These are phyloP conservation scores for Rhododendron simsii DNA, from an alignment of 148 eudicot species.

Conservation along the genomic window DNA sequence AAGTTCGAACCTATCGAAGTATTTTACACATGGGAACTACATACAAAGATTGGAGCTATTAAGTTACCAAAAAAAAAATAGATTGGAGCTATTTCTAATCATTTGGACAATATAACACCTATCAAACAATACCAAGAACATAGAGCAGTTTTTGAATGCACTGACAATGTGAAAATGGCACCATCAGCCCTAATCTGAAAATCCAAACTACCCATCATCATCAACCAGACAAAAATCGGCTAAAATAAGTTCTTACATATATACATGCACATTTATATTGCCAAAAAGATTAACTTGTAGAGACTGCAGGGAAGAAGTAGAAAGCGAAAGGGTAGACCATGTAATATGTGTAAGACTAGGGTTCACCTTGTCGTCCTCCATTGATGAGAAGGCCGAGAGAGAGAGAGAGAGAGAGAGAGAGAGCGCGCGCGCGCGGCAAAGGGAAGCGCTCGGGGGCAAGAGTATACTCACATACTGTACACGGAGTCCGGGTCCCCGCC, in stretches of 20 bases:
- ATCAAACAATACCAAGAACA: not conserved
- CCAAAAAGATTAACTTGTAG: not conserved
- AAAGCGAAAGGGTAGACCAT: not conserved
- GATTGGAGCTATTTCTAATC: not conserved
- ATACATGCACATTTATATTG: not conserved
- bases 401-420: not conserved
- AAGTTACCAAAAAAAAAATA: no score
- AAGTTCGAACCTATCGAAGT: not conserved
- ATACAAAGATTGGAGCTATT: not conserved
- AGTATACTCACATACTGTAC: not conserved
- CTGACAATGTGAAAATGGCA: not conserved
- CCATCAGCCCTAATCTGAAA: not conserved
- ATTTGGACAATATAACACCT: not conserved
- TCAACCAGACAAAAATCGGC: not conserved
- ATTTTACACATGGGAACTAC: not conserved
- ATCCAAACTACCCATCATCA: not conserved
- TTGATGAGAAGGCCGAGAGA: not conserved
- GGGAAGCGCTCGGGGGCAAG: not conserved
- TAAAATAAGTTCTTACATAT: not conserved
- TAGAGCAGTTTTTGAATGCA: not conserved
- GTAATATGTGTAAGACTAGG: not conserved
- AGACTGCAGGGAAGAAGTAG: not conserved
- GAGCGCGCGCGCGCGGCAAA: not conserved
- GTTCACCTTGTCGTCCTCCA: conserved; percentile 11
- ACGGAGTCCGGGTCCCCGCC: not conserved